Base-by-base conservation (phyloP, 371 early-diverging fungal genomes). In the Rozella allomycis region DNA sequence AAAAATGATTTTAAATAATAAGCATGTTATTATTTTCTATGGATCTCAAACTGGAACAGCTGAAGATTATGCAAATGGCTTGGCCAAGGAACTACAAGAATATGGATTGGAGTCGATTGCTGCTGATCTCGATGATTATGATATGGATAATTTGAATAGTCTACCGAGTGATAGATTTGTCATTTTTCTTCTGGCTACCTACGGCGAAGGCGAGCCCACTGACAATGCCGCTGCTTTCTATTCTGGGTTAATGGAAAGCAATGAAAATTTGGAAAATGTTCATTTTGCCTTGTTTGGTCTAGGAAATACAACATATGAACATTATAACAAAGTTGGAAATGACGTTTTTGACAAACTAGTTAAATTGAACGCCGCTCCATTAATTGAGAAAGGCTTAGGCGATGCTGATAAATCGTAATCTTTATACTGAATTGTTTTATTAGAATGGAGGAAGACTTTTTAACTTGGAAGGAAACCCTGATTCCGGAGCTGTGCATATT, bases 281-380 rank as follows among this genome's bases (percentile, higher is more conserved):
- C 54, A 54, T 20, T 48, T 45, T 22, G 47, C 53, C 17, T 47
- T 78, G 20, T 91, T 94, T 63, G 91, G 83, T n/a, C 66, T 94
- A 17, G 96, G 96, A 30, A 94, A 26, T 0, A 32, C 87, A 69
- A 91, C 96, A 4, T 94, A 94, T 54, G 91, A 91, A 48, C 78
- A 83, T 44, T 91, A 74, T 51, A 87, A 91, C 46, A 68, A 72
- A 32, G 77, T 80, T 81, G 11, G 75, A 80, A 35, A 52, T 51
- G 18, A 54, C 64, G 14, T 49, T n/a, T n/a, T n/a, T 88, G 31
- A 39, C 37, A 14, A 45, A 43, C 8, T 50, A 76, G 30, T 30
- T 17, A 17, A 33, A 33, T 18, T 90, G 91, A 20, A n/a, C n/a
- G 90, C 78, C 11, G 47, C 40, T 11, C 60, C 77, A n/a, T 46